A percentile compares a stretch with the other conserved stretches of the same genome.
Evolutionary conservation across 2,329 filamentous ascomycete genomes (phyloP).

Genomic region (Penicillium sp.): DNA sequence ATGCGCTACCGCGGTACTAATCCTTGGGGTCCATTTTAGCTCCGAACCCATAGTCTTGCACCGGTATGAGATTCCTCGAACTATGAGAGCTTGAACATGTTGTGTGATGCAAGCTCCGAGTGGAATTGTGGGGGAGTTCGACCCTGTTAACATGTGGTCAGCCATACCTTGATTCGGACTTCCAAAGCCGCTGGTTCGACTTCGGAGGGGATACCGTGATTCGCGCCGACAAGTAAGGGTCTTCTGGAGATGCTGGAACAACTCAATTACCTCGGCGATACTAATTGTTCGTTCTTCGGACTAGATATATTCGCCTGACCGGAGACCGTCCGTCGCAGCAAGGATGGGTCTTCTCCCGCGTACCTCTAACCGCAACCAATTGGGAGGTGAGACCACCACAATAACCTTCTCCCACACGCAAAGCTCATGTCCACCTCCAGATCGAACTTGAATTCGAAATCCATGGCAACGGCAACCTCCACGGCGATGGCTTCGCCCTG

Average conservation of each 20-base stretch:
- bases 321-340: slow-evolving; percentile 87
- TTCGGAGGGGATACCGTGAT: slow-evolving; percentile 95
- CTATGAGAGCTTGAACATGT: background rate
- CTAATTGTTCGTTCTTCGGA: background rate
- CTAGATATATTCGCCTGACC: slow-evolving; percentile 87
- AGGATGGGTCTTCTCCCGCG: slow-evolving; percentile 91
- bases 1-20: slow-evolving; percentile 22
- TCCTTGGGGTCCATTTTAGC: slow-evolving; percentile 52
- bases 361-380: slow-evolving; percentile 94
- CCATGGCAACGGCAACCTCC: slow-evolving; percentile 82
- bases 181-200: slow-evolving; percentile 98
- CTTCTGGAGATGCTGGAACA: background rate
- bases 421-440: slow-evolving; percentile 38
- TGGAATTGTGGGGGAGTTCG: slow-evolving; percentile 11
- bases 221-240: slow-evolving; percentile 61
- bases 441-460: slow-evolving; percentile 96
- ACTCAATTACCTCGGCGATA: background rate
- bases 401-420: background rate
- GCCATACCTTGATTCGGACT: slow-evolving; percentile 97
- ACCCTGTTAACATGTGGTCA: slow-evolving; percentile 46
- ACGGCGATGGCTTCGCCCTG: slow-evolving; percentile 95
- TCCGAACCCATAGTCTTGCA: slow-evolving; percentile 82
- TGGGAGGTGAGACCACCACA: slow-evolving; percentile 69
- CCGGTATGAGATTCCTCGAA: slow-evolving; percentile 61
- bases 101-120: slow-evolving; percentile 10